Conservation (phyloP, 345 rosid species). For the Gossypium herbaceum region DNA sequence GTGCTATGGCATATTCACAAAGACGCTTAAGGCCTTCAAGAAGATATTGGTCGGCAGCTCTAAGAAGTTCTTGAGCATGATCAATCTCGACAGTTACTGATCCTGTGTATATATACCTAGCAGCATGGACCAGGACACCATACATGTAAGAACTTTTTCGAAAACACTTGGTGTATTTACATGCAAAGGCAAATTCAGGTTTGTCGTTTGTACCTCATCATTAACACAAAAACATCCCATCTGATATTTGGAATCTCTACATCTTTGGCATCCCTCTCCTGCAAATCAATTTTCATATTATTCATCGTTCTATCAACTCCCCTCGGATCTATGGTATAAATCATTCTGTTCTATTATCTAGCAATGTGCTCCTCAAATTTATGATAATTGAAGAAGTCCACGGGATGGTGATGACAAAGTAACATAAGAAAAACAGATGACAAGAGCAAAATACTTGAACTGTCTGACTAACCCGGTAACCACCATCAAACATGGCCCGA, state of each 20-base stretch:
- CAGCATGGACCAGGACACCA: not conserved
- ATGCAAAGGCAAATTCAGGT: not conserved
- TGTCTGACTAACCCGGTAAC: constrained; percentile 51
- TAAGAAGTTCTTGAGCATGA: constrained; percentile 65
- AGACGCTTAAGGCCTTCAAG: constrained; percentile 65
- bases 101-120: constrained; percentile 75
- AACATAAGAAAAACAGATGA: not conserved
- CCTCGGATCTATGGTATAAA: not conserved
- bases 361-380: not conserved
- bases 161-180: not conserved
- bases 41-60: constrained; percentile 85
- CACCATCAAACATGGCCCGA: constrained; percentile 83
- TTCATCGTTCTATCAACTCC: not conserved
- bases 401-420: not conserved
- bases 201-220: constrained; percentile 52
- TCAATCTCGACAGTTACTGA: constrained; percentile 38
- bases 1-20: constrained; percentile 62
- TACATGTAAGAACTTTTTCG: not conserved
- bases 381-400: not conserved
- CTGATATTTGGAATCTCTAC: constrained; percentile 75
- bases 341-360: not conserved
- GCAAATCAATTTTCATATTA: constrained; percentile 18
- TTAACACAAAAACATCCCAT: constrained; percentile 71
- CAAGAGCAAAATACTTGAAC: not conserved
- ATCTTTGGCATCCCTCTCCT: constrained; percentile 66